Percentiles rank a stretch among this genome's conserved stretches.
These are phyloP conservation scores for Aureobasidium leucospermi DNA, from an alignment of 2,329 filamentous ascomycete species.

Conservation along the genomic window DNA sequence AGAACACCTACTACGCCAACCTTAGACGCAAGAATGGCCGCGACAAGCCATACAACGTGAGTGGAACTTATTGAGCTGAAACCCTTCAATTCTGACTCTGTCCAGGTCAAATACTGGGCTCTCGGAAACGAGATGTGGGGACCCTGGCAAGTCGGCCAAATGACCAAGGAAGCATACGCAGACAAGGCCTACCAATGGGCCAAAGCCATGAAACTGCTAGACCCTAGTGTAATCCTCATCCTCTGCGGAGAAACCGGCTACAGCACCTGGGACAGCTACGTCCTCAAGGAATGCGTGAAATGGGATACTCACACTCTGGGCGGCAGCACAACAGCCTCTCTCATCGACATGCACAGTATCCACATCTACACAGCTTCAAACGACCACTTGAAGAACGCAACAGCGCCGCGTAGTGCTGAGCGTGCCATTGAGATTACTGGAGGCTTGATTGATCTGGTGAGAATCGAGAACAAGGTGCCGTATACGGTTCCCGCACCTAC, in stretches of 20 bases:
- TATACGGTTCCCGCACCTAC: slow-evolving; percentile 53
- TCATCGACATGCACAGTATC: slow-evolving; percentile 76
- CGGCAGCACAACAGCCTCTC: slow-evolving; percentile 37
- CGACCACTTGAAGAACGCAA: slow-evolving; percentile 44
- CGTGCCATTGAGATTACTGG: slow-evolving; percentile 65
- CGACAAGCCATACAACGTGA: slow-evolving; percentile 64
- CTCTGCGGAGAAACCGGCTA: slow-evolving; percentile 67
- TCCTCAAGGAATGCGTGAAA: slow-evolving; percentile 60
- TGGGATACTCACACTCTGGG: slow-evolving; percentile 44
- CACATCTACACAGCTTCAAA: slow-evolving; percentile 65
- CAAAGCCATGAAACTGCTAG: slow-evolving; percentile 63
- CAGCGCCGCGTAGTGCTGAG: slow-evolving; percentile 62
- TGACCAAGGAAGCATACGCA: slow-evolving; percentile 63
- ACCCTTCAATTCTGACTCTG: background rate
- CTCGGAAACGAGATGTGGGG: slow-evolving; percentile 70
- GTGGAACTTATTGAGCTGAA: background rate
- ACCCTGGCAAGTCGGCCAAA: slow-evolving; percentile 60
- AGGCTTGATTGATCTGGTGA: slow-evolving; percentile 63
- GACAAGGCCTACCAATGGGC: slow-evolving; percentile 64
- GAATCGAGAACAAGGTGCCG: slow-evolving; percentile 60
- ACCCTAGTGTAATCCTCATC: slow-evolving; percentile 62
- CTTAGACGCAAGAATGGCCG: slow-evolving; percentile 68
- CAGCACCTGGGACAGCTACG: slow-evolving; percentile 65
- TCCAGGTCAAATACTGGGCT: slow-evolving; percentile 68
- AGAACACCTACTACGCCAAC: slow-evolving; percentile 75